Evolutionary conservation across 2,329 filamentous ascomycete genomes (phyloP), one percentile per base, ranked within the genome.

Genomic region (Xylaria arbuscula): DNA sequence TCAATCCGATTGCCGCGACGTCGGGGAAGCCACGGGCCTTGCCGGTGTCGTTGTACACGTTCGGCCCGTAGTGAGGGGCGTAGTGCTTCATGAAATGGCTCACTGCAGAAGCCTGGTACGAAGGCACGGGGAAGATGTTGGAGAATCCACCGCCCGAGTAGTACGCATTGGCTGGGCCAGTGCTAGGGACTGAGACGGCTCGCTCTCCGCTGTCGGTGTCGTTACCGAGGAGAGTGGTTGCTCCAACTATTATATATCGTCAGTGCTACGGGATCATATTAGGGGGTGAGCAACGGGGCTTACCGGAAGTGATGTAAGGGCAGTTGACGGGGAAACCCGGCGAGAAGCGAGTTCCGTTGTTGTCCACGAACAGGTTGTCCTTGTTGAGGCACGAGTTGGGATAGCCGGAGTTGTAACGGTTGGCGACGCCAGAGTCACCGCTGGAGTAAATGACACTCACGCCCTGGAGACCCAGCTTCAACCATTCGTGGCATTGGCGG

Each of bases 391-490:
- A 72, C 10, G 70, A 72, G 59, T 72, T 72, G 64, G 70, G 70
- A 50, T 71, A 72, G 1, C 70, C 70, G 4, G 70, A 15, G 10
- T 72, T 72, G 64, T 72, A 72, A 11, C 70, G 66, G 58, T 72
- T 72, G 0, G 70, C 70, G 28, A 72, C 70, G 2, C 70, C 70
- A 17, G 70, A 72, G 22, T 72, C 70, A 19, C 70, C 70, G 17
- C 70, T 72, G 2, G 70, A 69, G 36, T 71, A 74, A 55, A 74
- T 63, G 17, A 88, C 77, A 1, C 83, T 83, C 11, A 86, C 80
- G 22, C 85, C 86, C 72, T 83, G 82, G 8, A 87, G 81, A 19
- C 83, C 85, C 1, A 88, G 82, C 78, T 88, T 88, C 82, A 87
- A 83, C 76, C 85, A 88, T 78, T 88, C 85, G 64, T 80, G 77